Evolutionary conservation across 176 grass and related monocot species (phyloP).

Genomic region (Triticum monococcum): DNA sequence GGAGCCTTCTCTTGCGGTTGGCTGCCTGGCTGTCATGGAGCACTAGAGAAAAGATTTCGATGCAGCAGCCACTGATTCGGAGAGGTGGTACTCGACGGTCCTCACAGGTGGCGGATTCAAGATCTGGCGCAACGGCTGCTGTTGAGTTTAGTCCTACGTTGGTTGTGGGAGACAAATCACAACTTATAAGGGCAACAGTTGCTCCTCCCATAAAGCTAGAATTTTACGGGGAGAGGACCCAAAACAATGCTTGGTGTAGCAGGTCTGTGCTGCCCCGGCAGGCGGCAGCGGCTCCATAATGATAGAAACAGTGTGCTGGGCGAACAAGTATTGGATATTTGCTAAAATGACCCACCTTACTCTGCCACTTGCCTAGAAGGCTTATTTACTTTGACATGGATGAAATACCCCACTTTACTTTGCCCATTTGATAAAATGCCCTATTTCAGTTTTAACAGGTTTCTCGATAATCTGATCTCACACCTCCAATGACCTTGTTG

Average conservation of each 20-base stretch:
- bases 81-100: not conserved
- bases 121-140: not conserved
- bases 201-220: not conserved
- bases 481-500: too few species aligned
- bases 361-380: not conserved
- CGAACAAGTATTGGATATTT: not conserved
- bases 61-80: not conserved
- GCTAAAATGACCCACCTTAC: not conserved
- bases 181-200: not conserved
- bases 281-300: too few species aligned
- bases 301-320: too few species aligned
- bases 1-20: not conserved
- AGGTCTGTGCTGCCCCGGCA: too few species aligned
- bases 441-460: not conserved
- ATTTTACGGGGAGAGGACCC: not conserved
- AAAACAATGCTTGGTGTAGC: not conserved
- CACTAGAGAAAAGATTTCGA: not conserved
- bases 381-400: not conserved
- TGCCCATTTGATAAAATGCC: not conserved
- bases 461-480: not conserved
- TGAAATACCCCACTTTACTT: not conserved
- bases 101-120: not conserved
- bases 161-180: not conserved
- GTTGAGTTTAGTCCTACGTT: not conserved
- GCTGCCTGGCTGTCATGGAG: not conserved